These are phyloP conservation scores for Penicillium daleae DNA, from an alignment of 495 filamentous ascomycete genomes.

Conservation along the genomic window DNA sequence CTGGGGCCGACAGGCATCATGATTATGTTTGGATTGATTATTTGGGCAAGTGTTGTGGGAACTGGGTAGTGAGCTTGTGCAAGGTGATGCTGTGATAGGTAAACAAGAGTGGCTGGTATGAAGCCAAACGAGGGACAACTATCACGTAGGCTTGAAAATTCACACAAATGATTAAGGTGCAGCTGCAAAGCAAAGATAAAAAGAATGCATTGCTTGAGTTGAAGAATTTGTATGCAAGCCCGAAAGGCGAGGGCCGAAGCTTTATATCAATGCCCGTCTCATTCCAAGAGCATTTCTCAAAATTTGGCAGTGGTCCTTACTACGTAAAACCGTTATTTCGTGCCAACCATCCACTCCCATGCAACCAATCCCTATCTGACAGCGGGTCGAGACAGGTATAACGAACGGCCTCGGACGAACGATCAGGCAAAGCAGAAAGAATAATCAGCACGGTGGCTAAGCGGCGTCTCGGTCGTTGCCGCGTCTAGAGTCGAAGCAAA, in stretches of 20 bases:
- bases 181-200: neutral
- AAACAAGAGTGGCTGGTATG: neutral
- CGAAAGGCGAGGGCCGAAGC: neutral
- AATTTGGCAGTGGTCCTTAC: neutral
- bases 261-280: neutral
- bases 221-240: neutral
- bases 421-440: conserved; percentile 22
- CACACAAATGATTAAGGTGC: neutral
- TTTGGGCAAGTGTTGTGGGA: neutral
- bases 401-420: conserved; percentile 21
- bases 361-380: conserved; percentile 23
- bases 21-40: neutral
- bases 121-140: neutral
- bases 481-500: neutral
- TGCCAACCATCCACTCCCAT: conserved; percentile 10
- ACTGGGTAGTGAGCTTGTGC: neutral
- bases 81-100: conserved; percentile 9
- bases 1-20: conserved; percentile 47
- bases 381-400: conserved; percentile 26
- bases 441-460: conserved; percentile 21
- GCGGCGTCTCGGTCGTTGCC: neutral
- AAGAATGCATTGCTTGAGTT: neutral
- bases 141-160: neutral
- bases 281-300: conserved; percentile 10
- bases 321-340: conserved; percentile 12